phyloP scores from a whole-genome alignment of 306 rosid species.

The Rosa persica region DNA sequence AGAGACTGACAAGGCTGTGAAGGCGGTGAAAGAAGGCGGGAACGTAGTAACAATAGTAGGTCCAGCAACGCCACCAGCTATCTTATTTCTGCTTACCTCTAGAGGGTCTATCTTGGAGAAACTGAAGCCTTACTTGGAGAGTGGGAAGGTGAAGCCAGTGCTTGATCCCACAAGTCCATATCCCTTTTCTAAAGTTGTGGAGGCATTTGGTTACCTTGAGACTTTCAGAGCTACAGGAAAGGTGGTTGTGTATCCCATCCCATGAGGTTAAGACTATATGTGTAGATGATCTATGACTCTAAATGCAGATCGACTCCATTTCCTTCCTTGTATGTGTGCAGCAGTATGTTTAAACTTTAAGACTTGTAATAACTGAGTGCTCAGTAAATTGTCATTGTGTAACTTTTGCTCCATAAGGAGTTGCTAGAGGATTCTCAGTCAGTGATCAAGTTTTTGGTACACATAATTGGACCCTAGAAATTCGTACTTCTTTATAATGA shows the following conservation, averaged over 20 bases:
- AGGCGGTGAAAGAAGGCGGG: constrained; percentile 70
- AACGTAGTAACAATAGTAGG: constrained; percentile 49
- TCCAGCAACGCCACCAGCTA: constrained; percentile 37
- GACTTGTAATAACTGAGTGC: not conserved
- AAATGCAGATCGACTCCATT: too few species aligned
- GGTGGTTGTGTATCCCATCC: constrained; percentile 59
- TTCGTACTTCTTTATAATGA: not conserved
- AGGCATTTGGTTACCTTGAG: constrained; percentile 58
- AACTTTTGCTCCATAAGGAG: too few species aligned
- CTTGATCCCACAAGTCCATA: constrained; percentile 65
- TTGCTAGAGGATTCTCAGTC: too few species aligned
- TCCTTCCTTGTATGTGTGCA: not conserved
- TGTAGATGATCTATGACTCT: not conserved
- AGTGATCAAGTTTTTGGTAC: too few species aligned
- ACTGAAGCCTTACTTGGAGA: constrained; percentile 57
- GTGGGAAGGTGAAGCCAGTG: constrained; percentile 68
- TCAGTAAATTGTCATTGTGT: too few species aligned
- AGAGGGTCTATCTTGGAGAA: constrained; percentile 50
- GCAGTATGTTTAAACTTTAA: not conserved
- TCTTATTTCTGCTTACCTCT: constrained; percentile 36
- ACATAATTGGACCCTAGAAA: too few species aligned
- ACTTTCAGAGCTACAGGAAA: constrained; percentile 62
- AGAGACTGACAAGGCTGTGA: constrained; percentile 41
- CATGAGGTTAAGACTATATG: constrained; percentile 18
- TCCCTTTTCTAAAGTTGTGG: constrained; percentile 50